Evolutionary conservation across 371 early-diverging fungal species (phyloP).

Genomic region (Cokeromyces recurvatus): DNA sequence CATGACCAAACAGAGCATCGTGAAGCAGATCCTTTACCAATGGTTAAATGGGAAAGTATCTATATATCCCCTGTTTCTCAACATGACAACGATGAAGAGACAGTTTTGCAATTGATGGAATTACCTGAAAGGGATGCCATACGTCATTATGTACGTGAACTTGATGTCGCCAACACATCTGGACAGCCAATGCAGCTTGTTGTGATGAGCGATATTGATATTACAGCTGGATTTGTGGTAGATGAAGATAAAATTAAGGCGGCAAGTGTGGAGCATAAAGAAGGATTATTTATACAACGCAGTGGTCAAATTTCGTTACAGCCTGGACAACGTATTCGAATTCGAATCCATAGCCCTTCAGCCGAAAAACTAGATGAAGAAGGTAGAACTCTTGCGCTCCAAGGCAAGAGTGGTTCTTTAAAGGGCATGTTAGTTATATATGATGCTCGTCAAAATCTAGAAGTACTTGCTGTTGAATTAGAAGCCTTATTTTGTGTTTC

Average conservation of each 20-base stretch:
- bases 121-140: slow-evolving; percentile 28
- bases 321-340: slow-evolving; percentile 55
- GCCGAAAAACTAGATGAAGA: slow-evolving; percentile 44
- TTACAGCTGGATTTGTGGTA: slow-evolving; percentile 36
- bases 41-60: slow-evolving; percentile 51
- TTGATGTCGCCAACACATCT: slow-evolving; percentile 49
- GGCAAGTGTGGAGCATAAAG: slow-evolving; percentile 1
- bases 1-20: slow-evolving; percentile 28
- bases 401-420: slow-evolving; percentile 54
- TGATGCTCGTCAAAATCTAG: slow-evolving; percentile 44
- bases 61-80: slow-evolving; percentile 42
- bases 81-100: slow-evolving; percentile 3
- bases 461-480: slow-evolving; percentile 59
- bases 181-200: slow-evolving; percentile 51
- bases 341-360: slow-evolving; percentile 55
- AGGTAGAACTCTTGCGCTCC: slow-evolving; percentile 31
- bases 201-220: slow-evolving; percentile 50
- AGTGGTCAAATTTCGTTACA: slow-evolving; percentile 41
- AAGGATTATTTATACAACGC: slow-evolving; percentile 19
- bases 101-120: slow-evolving; percentile 23
- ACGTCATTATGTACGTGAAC: slow-evolving; percentile 39
- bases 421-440: slow-evolving; percentile 60
- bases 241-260: slow-evolving; percentile 26
- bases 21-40: slow-evolving; percentile 41
- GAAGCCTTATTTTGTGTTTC: slow-evolving; percentile 60